A percentile compares a stretch with the other conserved stretches of the same genome.
Conservation (phyloP, 2,329 filamentous ascomycete genomes). For the Apiospora hydei region DNA sequence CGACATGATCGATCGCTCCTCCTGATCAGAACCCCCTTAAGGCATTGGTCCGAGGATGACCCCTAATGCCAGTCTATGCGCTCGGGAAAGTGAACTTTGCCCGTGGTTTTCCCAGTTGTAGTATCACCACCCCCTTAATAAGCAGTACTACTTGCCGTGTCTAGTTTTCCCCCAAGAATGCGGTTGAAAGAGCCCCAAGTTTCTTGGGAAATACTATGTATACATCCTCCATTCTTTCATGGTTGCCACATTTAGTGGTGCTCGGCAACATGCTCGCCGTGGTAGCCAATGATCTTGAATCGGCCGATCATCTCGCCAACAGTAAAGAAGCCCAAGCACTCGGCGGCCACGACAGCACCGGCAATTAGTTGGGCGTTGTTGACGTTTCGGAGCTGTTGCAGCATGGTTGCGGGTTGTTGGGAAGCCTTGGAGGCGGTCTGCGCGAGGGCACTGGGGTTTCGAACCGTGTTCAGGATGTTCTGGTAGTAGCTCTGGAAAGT, state of each 20-base stretch:
- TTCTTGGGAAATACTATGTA: constrained; percentile 4
- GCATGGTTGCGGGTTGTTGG: constrained; percentile 47
- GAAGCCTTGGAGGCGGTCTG: constrained; percentile 56
- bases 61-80: constrained; percentile 24
- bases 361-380: constrained; percentile 74
- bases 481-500: constrained; percentile 90
- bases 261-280: constrained; percentile 67
- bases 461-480: constrained; percentile 72
- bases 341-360: constrained; percentile 80
- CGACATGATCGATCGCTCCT: constrained; percentile 7
- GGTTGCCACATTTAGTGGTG: constrained; percentile 59
- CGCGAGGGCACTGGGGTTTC: constrained; percentile 69
- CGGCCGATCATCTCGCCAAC: constrained; percentile 96
- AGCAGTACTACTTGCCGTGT: constrained; percentile 19
- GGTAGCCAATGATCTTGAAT: constrained; percentile 94
- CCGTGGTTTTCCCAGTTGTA: constrained; percentile 3
- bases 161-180: constrained; percentile 15
- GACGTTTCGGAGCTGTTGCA: constrained; percentile 68
- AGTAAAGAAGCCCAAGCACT: constrained; percentile 96
- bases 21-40: constrained; percentile 4
- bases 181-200: constrained; percentile 2
- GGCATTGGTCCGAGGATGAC: constrained; percentile 18
- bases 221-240: constrained; percentile 7
- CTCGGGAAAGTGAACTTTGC: constrained; percentile 9
- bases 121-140: constrained; percentile 19